Percentiles rank a stretch among this genome's conserved stretches.
These are phyloP conservation scores for Trichophyton verrucosum DNA, from an alignment of 2,329 filamentous ascomycete genomes.

Conservation along the genomic window DNA sequence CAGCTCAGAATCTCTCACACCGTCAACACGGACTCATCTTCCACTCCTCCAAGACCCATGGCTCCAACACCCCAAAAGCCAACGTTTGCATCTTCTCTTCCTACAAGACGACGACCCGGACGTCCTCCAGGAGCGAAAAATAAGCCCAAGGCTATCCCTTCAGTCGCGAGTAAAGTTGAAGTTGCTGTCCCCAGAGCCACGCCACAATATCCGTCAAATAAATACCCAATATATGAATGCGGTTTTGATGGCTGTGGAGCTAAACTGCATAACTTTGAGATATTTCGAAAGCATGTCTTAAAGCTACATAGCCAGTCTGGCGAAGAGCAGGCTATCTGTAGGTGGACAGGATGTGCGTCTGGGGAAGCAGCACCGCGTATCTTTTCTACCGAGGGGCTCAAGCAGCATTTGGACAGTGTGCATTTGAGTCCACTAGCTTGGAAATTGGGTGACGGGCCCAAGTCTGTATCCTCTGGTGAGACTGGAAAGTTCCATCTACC, in stretches of 20 bases:
- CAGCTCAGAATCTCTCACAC: neutral
- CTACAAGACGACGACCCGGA: conserved; percentile 15
- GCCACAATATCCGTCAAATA: conserved; percentile 7
- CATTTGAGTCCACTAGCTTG: conserved; percentile 46
- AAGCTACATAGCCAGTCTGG: conserved; percentile 39
- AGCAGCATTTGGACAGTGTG: conserved; percentile 38
- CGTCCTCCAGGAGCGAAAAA: conserved; percentile 23
- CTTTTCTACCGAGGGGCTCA: conserved; percentile 28
- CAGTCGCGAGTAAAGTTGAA: conserved; percentile 11
- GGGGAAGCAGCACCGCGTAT: conserved; percentile 11
- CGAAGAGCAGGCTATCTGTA: conserved; percentile 16
- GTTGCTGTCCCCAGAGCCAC: conserved; percentile 14
- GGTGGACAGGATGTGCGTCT: conserved; percentile 23
- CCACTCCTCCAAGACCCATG: neutral
- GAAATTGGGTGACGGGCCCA: conserved; percentile 48
- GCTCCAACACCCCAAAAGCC: neutral
- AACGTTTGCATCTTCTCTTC: conserved; percentile 1
- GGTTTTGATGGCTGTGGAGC: conserved; percentile 45
- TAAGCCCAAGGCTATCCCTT: conserved; percentile 10
- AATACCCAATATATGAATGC: conserved; percentile 41
- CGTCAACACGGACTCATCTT: neutral
- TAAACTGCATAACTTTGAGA: conserved; percentile 50
- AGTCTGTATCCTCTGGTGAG: conserved; percentile 43
- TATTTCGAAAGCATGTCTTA: conserved; percentile 45
- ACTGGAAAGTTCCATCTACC: conserved; percentile 11